These are phyloP conservation scores for Ganoderma boninense DNA, from an alignment of 1,284 basidiomycete genomes.

Conservation along the genomic window DNA sequence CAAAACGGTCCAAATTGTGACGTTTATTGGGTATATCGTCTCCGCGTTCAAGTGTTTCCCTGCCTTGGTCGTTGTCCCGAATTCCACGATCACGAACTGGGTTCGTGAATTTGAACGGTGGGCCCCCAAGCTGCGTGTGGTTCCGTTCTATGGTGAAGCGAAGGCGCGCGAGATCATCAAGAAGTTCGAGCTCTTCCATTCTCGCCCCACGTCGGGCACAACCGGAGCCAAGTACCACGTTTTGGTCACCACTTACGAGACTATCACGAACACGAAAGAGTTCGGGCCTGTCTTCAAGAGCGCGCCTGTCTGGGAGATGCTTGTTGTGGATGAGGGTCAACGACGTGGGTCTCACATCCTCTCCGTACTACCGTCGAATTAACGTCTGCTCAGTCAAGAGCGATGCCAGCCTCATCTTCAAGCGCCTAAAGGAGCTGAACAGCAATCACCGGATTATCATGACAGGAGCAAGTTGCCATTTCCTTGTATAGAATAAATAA, in stretches of 20 bases:
- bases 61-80: slow-evolving; percentile 91
- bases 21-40: slow-evolving; percentile 85
- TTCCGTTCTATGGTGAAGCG: slow-evolving; percentile 85
- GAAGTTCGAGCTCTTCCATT: slow-evolving; percentile 83
- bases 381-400: slow-evolving; percentile 70
- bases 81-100: slow-evolving; percentile 92
- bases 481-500: background rate
- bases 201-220: slow-evolving; percentile 44
- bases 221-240: slow-evolving; percentile 82
- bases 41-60: slow-evolving; percentile 72
- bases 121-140: slow-evolving; percentile 84
- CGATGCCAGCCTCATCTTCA: slow-evolving; percentile 84
- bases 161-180: slow-evolving; percentile 85
- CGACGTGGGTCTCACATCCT: slow-evolving; percentile 63
- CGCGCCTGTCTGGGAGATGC: slow-evolving; percentile 89
- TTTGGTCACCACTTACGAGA: slow-evolving; percentile 91
- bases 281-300: slow-evolving; percentile 79
- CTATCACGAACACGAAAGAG: slow-evolving; percentile 70
- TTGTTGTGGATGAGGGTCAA: slow-evolving; percentile 95
- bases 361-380: background rate
- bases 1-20: slow-evolving; percentile 93
- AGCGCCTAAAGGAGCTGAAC: slow-evolving; percentile 82
- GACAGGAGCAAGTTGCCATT: slow-evolving; percentile 74
- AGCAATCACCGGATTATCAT: slow-evolving; percentile 88
- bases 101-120: slow-evolving; percentile 91